Percentiles rank a stretch among this genome's conserved stretches.
phyloP scores from a whole-genome alignment of 306 rosid genomes.

The Cyclanthera cordifolia region DNA sequence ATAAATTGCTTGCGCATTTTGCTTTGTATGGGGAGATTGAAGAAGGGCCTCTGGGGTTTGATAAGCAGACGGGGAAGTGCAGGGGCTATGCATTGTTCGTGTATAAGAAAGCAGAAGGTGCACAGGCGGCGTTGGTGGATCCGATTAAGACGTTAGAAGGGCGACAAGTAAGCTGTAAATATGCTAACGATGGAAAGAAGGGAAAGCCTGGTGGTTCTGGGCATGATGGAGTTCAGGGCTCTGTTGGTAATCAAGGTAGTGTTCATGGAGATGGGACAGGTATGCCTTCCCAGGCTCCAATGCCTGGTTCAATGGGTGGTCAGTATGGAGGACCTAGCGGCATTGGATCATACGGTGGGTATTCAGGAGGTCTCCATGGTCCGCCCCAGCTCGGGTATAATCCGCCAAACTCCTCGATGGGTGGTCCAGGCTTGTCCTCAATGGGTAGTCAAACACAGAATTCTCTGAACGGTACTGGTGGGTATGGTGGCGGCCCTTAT shows the following conservation, averaged over 20 bases:
- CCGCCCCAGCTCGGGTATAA: constrained; percentile 54
- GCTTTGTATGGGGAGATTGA: constrained; percentile 70
- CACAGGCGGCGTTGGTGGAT: constrained; percentile 62
- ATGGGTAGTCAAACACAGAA: constrained; percentile 43
- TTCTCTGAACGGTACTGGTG: constrained; percentile 42
- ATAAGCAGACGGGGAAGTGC: constrained; percentile 78
- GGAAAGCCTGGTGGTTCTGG: constrained; percentile 23
- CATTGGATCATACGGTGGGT: constrained; percentile 62
- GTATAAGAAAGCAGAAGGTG: constrained; percentile 70
- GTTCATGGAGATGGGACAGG: constrained; percentile 29
- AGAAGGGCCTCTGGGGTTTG: constrained; percentile 92
- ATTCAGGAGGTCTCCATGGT: constrained; percentile 42
- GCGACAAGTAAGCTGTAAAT: constrained; percentile 56
- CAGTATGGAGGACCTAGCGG: constrained; percentile 52
- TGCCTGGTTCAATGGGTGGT: constrained; percentile 33
- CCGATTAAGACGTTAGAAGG: constrained; percentile 78
- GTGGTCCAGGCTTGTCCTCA: constrained; percentile 35
- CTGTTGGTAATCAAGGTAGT: constrained; percentile 32
- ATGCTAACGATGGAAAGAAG: constrained; percentile 78
- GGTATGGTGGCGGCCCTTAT: constrained; percentile 47
- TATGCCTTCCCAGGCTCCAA: constrained; percentile 20
- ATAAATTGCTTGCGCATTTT: constrained; percentile 64
- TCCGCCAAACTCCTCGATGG: constrained; percentile 38
- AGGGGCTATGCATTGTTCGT: constrained; percentile 81
- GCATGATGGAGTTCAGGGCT: constrained; percentile 44